Evolutionary conservation across 164 flowering plant species (phyloP).

Genomic region (Sedum album): DNA sequence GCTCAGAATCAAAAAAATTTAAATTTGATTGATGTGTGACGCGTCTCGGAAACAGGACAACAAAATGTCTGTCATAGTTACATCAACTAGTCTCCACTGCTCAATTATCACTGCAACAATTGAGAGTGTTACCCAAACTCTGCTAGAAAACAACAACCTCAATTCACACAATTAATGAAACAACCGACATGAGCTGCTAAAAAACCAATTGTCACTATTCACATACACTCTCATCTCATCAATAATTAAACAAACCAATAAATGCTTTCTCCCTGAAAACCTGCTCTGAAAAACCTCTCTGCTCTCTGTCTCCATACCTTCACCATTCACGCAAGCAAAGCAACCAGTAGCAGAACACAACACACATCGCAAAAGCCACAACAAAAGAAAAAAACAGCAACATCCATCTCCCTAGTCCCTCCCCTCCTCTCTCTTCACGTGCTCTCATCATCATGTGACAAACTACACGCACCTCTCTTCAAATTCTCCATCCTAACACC

Average conservation of each 20-base stretch:
- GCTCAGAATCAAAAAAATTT: neutral
- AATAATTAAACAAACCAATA: neutral
- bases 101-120: neutral
- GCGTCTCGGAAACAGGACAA: neutral
- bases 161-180: neutral
- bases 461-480: neutral
- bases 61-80: neutral
- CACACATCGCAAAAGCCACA: neutral
- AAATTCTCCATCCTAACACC: neutral
- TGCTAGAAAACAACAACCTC: neutral
- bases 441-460: slow-evolving; percentile 10
- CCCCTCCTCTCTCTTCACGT: slow-evolving; percentile 10
- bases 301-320: neutral
- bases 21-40: neutral
- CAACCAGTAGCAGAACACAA: neutral
- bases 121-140: neutral
- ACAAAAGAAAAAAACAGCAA: neutral
- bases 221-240: neutral
- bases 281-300: neutral
- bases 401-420: neutral
- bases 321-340: neutral
- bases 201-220: neutral
- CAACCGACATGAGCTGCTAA: neutral
- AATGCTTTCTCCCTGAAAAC: neutral
- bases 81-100: neutral